These are phyloP conservation scores for Plasmodium chabaudi DNA, from an alignment of 169 alveolate genomes.

Conservation along the genomic window DNA sequence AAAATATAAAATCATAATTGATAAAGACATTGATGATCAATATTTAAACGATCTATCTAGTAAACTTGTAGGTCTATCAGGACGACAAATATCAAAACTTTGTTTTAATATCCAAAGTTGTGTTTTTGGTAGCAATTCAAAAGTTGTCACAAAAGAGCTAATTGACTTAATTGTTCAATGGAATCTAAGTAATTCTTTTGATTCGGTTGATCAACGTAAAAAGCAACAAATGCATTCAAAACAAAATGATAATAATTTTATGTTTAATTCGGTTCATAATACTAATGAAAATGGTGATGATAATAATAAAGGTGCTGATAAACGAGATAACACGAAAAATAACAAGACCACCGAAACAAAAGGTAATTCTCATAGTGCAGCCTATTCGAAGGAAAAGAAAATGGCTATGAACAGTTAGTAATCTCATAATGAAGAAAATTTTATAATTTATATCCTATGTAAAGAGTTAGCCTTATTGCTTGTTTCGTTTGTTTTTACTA, in stretches of 20 bases:
- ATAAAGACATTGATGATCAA: conserved; percentile 85
- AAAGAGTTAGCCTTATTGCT: not conserved
- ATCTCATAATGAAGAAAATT: not conserved
- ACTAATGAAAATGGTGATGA: not conserved
- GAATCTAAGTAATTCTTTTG: conserved; percentile 60
- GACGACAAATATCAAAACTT: conserved; percentile 94
- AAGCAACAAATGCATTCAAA: not conserved
- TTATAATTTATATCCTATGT: not conserved
- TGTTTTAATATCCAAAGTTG: conserved; percentile 69
- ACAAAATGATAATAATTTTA: not conserved
- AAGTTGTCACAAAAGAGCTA: conserved; percentile 68
- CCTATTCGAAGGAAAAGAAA: not conserved
- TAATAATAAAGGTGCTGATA: not conserved
- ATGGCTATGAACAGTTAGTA: not conserved
- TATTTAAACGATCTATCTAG: conserved; percentile 88
- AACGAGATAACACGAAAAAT: not conserved
- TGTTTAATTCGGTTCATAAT: not conserved
- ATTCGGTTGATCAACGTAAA: not conserved
- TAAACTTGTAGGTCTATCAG: conserved; percentile 94
- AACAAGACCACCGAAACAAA: not conserved
- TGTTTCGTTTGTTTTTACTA: too few species aligned
- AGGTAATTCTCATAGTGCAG: not conserved
- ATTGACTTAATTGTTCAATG: conserved; percentile 56
- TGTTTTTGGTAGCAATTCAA: conserved; percentile 76
- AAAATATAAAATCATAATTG: conserved; percentile 80